These are phyloP conservation scores for Coccomyxa subellipsoidea DNA, from an alignment of 163 green algal genomes.

Conservation along the genomic window DNA sequence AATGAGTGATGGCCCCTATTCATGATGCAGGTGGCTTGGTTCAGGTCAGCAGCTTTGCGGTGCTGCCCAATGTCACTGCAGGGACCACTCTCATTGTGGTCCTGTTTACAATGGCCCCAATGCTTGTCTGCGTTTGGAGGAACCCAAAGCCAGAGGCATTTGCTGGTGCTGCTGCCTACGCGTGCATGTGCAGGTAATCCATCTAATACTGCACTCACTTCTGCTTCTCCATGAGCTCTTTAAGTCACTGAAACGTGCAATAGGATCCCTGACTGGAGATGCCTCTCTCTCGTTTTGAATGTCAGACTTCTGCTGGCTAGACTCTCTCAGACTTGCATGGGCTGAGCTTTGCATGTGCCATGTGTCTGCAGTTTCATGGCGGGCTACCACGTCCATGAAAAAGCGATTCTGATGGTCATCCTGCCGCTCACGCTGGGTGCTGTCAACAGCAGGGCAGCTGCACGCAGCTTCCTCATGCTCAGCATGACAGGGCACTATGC, in stretches of 20 bases:
- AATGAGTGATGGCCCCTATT: too few relatives aligned
- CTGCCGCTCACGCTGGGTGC: conserved; percentile 52
- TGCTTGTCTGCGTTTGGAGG: conserved; percentile 51
- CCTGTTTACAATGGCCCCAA: conserved; percentile 54
- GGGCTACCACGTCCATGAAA: conserved; percentile 98
- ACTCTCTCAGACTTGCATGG: too few relatives aligned
- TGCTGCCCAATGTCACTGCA: conserved; percentile 66
- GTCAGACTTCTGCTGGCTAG: too few relatives aligned
- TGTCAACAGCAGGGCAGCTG: conserved; percentile 16
- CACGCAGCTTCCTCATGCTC: conserved; percentile 58
- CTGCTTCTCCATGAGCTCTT: too few relatives aligned
- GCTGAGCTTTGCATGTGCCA: too few relatives aligned
- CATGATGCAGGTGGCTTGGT: conserved; percentile 79
- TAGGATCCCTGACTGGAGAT: too few relatives aligned
- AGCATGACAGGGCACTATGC: conserved; percentile 61
- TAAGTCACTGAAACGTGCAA: too few relatives aligned
- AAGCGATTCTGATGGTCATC: conserved; percentile 78
- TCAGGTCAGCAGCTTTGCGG: conserved; percentile 53
- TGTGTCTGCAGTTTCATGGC: conserved; percentile 92
- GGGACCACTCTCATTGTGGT: conserved; percentile 30
- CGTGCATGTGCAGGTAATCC: conserved; percentile 54
- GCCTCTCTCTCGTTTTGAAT: too few relatives aligned
- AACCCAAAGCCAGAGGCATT: conserved; percentile 36
- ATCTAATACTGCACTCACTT: too few relatives aligned
- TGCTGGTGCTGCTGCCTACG: conserved; percentile 54